Evolutionary conservation across 352 stramenopile genomes (phyloP).

Genomic region (Phytophthora tubulina): DNA sequence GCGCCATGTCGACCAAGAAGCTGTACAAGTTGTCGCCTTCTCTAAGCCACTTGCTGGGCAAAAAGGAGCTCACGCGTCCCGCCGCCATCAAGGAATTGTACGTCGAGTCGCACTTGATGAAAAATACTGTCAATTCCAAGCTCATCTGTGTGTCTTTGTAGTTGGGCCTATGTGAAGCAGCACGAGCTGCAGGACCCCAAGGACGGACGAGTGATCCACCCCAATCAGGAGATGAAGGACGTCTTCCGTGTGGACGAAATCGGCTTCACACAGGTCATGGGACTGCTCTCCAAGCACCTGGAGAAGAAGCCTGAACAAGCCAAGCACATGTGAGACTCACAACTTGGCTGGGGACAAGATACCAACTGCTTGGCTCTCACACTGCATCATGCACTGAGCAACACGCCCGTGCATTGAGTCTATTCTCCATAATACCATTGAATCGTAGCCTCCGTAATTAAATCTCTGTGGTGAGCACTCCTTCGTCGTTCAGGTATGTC

Average conservation of each 20-base stretch:
- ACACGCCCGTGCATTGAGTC: no score
- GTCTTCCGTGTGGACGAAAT: slow-evolving; percentile 77
- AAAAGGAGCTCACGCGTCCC: slow-evolving; percentile 71
- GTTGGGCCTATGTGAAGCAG: slow-evolving; percentile 81
- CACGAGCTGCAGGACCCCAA: slow-evolving; percentile 81
- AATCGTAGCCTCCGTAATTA: slow-evolving; percentile 26
- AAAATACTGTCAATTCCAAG: not conserved
- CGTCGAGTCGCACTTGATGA: slow-evolving; percentile 27
- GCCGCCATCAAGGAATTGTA: slow-evolving; percentile 85
- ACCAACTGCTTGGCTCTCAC: no score
- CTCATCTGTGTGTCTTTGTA: slow-evolving; percentile 28
- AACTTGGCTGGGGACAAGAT: not conserved
- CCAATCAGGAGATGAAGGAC: slow-evolving; percentile 74
- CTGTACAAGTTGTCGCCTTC: slow-evolving; percentile 74
- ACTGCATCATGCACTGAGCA: no score
- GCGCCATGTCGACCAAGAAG: slow-evolving; percentile 38
- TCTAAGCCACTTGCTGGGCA: slow-evolving; percentile 70
- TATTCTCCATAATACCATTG: slow-evolving; percentile 25
- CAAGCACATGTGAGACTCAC: slow-evolving; percentile 4
- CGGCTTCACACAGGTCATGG: slow-evolving; percentile 79
- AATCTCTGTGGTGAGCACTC: slow-evolving; percentile 75
- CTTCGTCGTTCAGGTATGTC: slow-evolving; percentile 78
- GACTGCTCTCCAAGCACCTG: slow-evolving; percentile 76
- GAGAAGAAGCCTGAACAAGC: slow-evolving; percentile 43
- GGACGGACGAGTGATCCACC: slow-evolving; percentile 73